Evolutionary conservation across 2,329 filamentous ascomycete species (phyloP).

Genomic region (Metarhizium album): DNA sequence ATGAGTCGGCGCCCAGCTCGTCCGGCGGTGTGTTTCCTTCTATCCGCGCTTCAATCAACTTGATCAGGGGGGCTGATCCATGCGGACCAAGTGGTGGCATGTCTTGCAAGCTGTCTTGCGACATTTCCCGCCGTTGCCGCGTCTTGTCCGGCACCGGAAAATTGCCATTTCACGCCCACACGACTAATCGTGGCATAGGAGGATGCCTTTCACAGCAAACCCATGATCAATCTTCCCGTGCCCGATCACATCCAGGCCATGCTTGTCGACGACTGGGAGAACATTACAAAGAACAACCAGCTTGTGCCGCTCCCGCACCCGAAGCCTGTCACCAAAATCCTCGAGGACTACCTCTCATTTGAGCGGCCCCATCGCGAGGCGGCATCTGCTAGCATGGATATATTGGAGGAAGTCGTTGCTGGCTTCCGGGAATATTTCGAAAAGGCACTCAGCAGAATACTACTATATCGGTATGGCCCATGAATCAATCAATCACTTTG

Average conservation of each 20-base stretch:
- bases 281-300: conserved; percentile 89
- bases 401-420: conserved; percentile 78
- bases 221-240: conserved; percentile 75
- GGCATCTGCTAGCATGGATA: conserved; percentile 64
- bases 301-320: conserved; percentile 75
- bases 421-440: conserved; percentile 93
- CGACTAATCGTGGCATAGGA: conserved; percentile 45
- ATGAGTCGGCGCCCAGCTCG: neutral
- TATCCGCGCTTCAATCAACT: neutral
- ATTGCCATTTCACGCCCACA: neutral
- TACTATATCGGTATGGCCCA: conserved; percentile 62
- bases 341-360: conserved; percentile 68
- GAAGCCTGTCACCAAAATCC: conserved; percentile 63
- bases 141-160: neutral
- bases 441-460: conserved; percentile 72
- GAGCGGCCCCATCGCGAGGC: conserved; percentile 55
- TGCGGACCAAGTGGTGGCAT: neutral
- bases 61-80: neutral
- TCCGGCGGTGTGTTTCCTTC: neutral
- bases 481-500: neutral
- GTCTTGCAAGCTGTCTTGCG: neutral
- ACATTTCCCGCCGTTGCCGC: too few species aligned
- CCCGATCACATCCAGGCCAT: conserved; percentile 86
- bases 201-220: conserved; percentile 73
- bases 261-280: conserved; percentile 97